These are phyloP conservation scores for Musa itinerans DNA, from an alignment of 176 grass and related monocot genomes.

Conservation along the genomic window DNA sequence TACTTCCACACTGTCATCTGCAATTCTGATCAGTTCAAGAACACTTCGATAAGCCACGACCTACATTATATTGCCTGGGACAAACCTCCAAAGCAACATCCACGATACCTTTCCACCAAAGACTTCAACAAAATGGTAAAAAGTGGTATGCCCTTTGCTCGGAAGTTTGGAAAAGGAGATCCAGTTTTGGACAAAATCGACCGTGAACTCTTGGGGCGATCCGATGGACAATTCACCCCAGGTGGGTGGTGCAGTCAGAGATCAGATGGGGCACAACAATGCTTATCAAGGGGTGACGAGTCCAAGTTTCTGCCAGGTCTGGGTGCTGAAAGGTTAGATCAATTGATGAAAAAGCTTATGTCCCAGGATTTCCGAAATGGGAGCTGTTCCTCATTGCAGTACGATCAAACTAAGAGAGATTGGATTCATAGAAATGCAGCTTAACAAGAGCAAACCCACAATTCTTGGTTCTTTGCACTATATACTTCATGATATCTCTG, in stretches of 20 bases:
- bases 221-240: conserved; percentile 51
- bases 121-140: conserved; percentile 75
- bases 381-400: conserved; percentile 59
- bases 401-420: conserved; percentile 76
- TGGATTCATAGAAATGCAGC: conserved; percentile 36
- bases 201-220: conserved; percentile 52
- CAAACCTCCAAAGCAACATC: conserved; percentile 83
- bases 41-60: conserved; percentile 63
- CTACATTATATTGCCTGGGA: conserved; percentile 87
- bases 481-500: neutral
- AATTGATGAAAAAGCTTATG: conserved; percentile 51
- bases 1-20: conserved; percentile 94
- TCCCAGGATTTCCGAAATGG: conserved; percentile 59
- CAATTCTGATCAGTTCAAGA: conserved; percentile 50
- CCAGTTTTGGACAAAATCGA: conserved; percentile 74
- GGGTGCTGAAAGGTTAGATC: conserved; percentile 55
- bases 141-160: conserved; percentile 64
- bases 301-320: conserved; percentile 49
- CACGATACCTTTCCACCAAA: conserved; percentile 55
- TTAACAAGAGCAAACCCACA: neutral
- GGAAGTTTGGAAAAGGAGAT: conserved; percentile 79
- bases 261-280: conserved; percentile 44
- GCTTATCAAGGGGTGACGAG: conserved; percentile 47
- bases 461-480: neutral
- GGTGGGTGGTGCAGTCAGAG: conserved; percentile 69